Evolutionary conservation across 2,329 filamentous ascomycete species (phyloP), one percentile per base, ranked within the genome.

Genomic region (Triangularia setosa): DNA sequence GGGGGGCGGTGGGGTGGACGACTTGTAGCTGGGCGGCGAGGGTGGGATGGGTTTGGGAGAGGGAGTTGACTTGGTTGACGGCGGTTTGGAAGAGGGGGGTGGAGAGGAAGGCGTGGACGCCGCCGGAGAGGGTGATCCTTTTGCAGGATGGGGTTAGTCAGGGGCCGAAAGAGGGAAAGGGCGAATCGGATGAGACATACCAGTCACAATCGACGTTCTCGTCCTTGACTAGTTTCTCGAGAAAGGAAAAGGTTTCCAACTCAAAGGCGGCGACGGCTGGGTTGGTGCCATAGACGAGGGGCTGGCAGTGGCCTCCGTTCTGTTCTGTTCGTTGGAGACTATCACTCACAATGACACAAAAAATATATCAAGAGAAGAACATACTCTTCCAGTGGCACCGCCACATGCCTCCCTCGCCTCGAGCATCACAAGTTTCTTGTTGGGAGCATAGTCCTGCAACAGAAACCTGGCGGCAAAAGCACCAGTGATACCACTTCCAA

Each of bases 401-500:
- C 86, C 93, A 72, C 90, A 93, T 3, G 88, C 90, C 78, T 93
- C 90, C 70, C 91, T 82, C 14, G 91, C 91, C 76, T 94, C 91
- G 4, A 94, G 80, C 79, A 93, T 83, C 5, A 93, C 80, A 7
- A 93, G 83, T n/a, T 77, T 80, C 64, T 82, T 77, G 4, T 81
- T 79, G 44, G 75, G 21, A n/a, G 77, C 33, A 27, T 23, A 53
- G 2, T 55, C 64, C 63, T 78, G 80, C 72, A 78, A 83, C 60
- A 92, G 79, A 72, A 85, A 87, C 67, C 86, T 82, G 3, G 89
- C 89, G 0, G 87, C 88, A 75, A 89, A 90, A 1, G 87, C 79
- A n/a, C 90, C 91, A 1, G 90, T 90, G 70, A 94, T 90, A 24
- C 91, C 91, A 71, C 86, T 91, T 44, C 91, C 91, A 4, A 94